Evolutionary conservation across 2,329 filamentous ascomycete genomes (phyloP).

Genomic region (Paracorniculantispora psalliotae): DNA sequence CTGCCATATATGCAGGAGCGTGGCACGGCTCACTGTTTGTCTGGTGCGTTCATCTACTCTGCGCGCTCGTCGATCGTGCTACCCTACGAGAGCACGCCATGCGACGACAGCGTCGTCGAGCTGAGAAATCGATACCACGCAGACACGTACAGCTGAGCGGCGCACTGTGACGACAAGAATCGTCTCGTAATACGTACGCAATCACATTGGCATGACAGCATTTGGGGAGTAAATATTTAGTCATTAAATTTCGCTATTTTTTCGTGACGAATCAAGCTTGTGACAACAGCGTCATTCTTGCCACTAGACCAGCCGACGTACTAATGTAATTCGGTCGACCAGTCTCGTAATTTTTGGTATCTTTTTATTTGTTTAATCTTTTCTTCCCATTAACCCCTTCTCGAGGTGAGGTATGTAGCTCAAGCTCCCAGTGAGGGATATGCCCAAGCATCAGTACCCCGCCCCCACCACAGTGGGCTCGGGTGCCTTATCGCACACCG

Average conservation of each 20-base stretch:
- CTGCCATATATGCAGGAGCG: background rate
- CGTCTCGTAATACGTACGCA: too few relatives aligned
- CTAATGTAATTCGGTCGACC: background rate
- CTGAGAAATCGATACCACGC: background rate
- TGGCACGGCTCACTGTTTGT: background rate
- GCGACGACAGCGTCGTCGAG: background rate
- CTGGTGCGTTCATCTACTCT: background rate
- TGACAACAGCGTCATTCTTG: background rate
- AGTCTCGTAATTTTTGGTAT: background rate
- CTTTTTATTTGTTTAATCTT: background rate
- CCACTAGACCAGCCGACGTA: background rate
- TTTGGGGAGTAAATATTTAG: background rate
- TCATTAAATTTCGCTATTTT: slow-evolving; percentile 8
- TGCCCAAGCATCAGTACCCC: background rate
- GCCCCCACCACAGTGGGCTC: background rate
- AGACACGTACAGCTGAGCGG: too few relatives aligned
- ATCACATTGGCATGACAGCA: background rate
- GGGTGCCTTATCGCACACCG: background rate
- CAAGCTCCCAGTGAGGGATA: background rate
- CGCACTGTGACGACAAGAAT: too few relatives aligned
- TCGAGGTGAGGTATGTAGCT: background rate
- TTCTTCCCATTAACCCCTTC: background rate
- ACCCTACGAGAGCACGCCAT: background rate
- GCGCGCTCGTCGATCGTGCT: background rate
- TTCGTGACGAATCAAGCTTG: background rate